Percentiles rank a stretch among this genome's conserved stretches.
phyloP scores from a whole-genome alignment of 176 grass and related monocot species.

The Eragrostis curvula region DNA sequence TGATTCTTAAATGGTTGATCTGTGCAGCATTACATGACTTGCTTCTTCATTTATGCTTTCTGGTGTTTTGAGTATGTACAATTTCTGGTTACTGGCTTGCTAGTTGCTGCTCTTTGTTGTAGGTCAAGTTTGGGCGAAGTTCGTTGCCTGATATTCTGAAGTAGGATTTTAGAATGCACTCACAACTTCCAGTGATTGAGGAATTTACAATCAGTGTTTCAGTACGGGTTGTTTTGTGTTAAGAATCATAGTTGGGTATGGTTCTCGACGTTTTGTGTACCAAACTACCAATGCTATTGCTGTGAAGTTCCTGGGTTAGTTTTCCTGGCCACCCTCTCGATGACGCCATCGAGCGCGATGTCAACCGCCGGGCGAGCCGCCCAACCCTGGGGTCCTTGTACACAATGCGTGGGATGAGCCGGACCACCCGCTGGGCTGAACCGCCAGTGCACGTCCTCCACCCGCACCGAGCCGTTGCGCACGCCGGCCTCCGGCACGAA shows the following conservation, averaged over 20 bases:
- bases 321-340: slow-evolving; percentile 52
- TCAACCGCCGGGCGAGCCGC: slow-evolving; percentile 23
- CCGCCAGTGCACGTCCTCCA: slow-evolving; percentile 61
- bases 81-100: too few relatives aligned
- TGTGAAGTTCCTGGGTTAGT: too few relatives aligned
- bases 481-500: slow-evolving; percentile 62
- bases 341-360: slow-evolving; percentile 49
- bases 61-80: not conserved
- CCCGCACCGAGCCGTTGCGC: slow-evolving; percentile 52
- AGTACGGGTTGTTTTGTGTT: not conserved
- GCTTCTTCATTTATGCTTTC: not conserved
- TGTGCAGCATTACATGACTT: not conserved
- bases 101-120: slow-evolving; percentile 3
- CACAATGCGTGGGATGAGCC: slow-evolving; percentile 60
- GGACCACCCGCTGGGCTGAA: slow-evolving; percentile 44
- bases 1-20: not conserved
- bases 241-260: not conserved
- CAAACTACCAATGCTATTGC: too few relatives aligned
- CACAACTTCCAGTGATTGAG: not conserved
- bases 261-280: not conserved
- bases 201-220: not conserved
- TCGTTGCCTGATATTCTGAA: not conserved
- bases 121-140: not conserved
- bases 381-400: slow-evolving; percentile 65
- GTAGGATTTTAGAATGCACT: not conserved